Percentiles rank a stretch among this genome's conserved stretches.
Conservation (phyloP, 192 early-diverging fungal genomes). For the Mycoemilia scoparia region DNA sequence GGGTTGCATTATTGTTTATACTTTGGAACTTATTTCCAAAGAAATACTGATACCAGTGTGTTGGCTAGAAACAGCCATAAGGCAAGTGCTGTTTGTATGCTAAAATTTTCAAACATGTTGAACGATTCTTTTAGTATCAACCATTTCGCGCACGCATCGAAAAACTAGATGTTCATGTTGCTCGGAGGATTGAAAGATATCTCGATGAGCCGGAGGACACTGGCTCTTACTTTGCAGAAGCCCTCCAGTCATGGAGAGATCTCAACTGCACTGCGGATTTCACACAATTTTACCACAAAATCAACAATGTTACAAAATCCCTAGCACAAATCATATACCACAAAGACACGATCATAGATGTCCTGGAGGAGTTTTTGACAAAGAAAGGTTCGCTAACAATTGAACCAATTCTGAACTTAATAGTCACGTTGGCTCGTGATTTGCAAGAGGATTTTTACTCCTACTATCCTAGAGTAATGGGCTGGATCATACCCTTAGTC, state of each 20-base stretch:
- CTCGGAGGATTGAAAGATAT: slow-evolving; percentile 37
- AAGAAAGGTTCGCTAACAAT: slow-evolving; percentile 43
- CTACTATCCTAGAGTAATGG: slow-evolving; percentile 50
- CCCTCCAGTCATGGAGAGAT: slow-evolving; percentile 67
- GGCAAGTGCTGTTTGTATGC: no score
- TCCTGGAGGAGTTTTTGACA: slow-evolving; percentile 45
- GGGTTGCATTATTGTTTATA: no score
- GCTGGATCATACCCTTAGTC: slow-evolving; percentile 44
- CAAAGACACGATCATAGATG: slow-evolving; percentile 52
- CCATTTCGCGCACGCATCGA: slow-evolving; percentile 51
- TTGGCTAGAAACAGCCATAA: no score
- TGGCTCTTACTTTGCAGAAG: slow-evolving; percentile 71
- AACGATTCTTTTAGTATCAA: slow-evolving; percentile 56
- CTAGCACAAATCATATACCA: slow-evolving; percentile 83
- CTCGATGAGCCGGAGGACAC: slow-evolving; percentile 37
- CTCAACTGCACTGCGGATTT: slow-evolving; percentile 80
- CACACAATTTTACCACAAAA: slow-evolving; percentile 44
- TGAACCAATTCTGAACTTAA: slow-evolving; percentile 67
- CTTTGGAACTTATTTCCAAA: no score
- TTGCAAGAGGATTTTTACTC: slow-evolving; percentile 80
- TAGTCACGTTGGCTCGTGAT: slow-evolving; percentile 70
- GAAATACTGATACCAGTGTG: no score
- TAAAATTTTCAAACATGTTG: no score
- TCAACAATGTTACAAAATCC: slow-evolving; percentile 44
- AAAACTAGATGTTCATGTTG: slow-evolving; percentile 66